Conservation (phyloP, 305 asterid genomes). For the Plantago lanceolata region DNA sequence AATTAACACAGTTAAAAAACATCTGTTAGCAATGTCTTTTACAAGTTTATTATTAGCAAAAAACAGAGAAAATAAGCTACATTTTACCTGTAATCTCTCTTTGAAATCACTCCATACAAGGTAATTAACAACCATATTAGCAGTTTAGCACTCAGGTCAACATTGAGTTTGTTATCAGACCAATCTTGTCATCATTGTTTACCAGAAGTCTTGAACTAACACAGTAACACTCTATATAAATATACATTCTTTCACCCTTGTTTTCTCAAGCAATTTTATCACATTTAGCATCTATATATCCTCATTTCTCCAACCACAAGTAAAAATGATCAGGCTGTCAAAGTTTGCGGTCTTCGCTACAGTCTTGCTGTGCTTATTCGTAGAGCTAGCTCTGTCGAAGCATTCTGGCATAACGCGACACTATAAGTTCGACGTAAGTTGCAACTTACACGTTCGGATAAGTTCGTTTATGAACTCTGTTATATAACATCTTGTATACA, state of each 20-base stretch:
- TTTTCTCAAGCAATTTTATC: slow-evolving; percentile 14
- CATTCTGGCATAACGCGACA: slow-evolving; percentile 43
- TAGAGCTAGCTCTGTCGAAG: slow-evolving; percentile 34
- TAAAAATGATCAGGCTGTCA: slow-evolving; percentile 29
- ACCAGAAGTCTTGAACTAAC: slow-evolving; percentile 18
- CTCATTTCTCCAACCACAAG: slow-evolving; percentile 3
- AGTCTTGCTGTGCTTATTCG: slow-evolving; percentile 24
- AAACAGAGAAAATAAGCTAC: neutral
- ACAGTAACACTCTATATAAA: slow-evolving; percentile 29
- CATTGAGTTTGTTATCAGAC: slow-evolving; percentile 28
- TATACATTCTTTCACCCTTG: slow-evolving; percentile 1
- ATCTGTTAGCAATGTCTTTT: neutral
- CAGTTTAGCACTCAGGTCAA: slow-evolving; percentile 14
- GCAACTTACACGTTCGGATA: neutral
- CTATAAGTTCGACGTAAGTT: slow-evolving; percentile 49
- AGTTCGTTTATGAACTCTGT: neutral
- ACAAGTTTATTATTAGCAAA: neutral
- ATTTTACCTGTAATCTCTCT: slow-evolving; percentile 26
- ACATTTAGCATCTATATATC: neutral
- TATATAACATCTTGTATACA: neutral
- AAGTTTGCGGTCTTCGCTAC: slow-evolving; percentile 17
- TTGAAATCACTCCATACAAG: slow-evolving; percentile 47
- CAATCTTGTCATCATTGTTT: slow-evolving; percentile 11
- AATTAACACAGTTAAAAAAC: neutral
- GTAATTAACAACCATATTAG: slow-evolving; percentile 26